These are phyloP conservation scores for Eutrema yunnanense DNA, from an alignment of 345 rosid species.

Conservation along the genomic window DNA sequence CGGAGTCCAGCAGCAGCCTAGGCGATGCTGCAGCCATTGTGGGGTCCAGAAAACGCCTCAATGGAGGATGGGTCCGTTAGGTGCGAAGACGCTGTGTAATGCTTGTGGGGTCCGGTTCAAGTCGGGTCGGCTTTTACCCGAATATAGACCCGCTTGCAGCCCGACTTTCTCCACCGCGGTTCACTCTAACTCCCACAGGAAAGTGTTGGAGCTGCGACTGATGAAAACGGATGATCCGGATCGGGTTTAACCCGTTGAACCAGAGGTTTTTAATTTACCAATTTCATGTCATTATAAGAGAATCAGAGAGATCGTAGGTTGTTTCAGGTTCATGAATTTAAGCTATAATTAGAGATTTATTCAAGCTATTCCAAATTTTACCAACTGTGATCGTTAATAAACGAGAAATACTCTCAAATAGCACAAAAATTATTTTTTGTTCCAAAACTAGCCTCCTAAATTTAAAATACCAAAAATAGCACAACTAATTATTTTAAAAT, in stretches of 20 bases:
- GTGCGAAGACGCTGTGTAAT: constrained; percentile 85
- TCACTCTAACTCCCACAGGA: constrained; percentile 88
- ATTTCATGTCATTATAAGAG: not conserved
- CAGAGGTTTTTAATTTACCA: constrained; percentile 26
- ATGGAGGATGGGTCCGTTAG: constrained; percentile 91
- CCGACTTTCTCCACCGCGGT: constrained; percentile 70
- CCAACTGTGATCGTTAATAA: too few species aligned
- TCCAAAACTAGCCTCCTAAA: too few species aligned
- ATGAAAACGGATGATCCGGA: constrained; percentile 38
- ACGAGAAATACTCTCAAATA: too few species aligned
- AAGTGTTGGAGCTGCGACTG: constrained; percentile 79
- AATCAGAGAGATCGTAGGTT: not conserved
- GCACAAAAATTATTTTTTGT: too few species aligned
- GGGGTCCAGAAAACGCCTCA: constrained; percentile 93
- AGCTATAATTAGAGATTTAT: not conserved
- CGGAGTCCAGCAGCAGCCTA: constrained; percentile 11
- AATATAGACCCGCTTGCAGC: constrained; percentile 90
- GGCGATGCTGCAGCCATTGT: constrained; percentile 82
- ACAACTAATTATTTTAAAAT: too few species aligned
- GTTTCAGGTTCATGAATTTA: not conserved
- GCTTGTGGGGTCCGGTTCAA: constrained; percentile 92
- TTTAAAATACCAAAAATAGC: too few species aligned
- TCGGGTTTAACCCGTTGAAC: constrained; percentile 18
- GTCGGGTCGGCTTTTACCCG: constrained; percentile 85
- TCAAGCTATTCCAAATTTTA: too few species aligned